These are phyloP conservation scores for Penstemon eatonii DNA, from an alignment of 257 asterid genomes.

Conservation along the genomic window DNA sequence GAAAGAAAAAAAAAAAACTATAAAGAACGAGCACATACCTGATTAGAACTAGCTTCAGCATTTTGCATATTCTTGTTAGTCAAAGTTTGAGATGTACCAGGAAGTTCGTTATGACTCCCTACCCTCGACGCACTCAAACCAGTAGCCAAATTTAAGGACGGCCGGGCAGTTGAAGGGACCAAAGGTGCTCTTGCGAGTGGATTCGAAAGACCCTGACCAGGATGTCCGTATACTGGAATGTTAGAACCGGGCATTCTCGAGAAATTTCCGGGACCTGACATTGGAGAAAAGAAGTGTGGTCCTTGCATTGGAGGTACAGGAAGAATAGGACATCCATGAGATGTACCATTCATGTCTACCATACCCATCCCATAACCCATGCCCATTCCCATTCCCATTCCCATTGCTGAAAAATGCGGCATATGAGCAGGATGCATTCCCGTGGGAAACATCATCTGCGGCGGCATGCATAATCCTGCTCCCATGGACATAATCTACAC, in stretches of 20 bases:
- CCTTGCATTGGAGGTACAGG: slow-evolving; percentile 58
- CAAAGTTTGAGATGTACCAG: slow-evolving; percentile 37
- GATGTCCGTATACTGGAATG: slow-evolving; percentile 52
- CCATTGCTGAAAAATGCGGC: slow-evolving; percentile 67
- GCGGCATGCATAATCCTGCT: slow-evolving; percentile 89
- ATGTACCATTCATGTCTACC: slow-evolving; percentile 65
- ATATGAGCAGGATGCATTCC: slow-evolving; percentile 74
- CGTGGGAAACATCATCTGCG: slow-evolving; percentile 73
- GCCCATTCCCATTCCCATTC: slow-evolving; percentile 56
- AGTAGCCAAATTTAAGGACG: slow-evolving; percentile 38
- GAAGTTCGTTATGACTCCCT: slow-evolving; percentile 37
- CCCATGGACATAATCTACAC: slow-evolving; percentile 95
- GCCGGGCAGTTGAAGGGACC: slow-evolving; percentile 44
- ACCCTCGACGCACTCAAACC: slow-evolving; percentile 34
- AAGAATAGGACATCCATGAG: slow-evolving; percentile 54
- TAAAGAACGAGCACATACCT: slow-evolving; percentile 48
- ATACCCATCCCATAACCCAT: slow-evolving; percentile 72
- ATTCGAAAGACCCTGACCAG: slow-evolving; percentile 54
- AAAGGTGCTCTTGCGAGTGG: slow-evolving; percentile 47
- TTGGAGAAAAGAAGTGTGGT: slow-evolving; percentile 47
- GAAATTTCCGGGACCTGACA: slow-evolving; percentile 45
- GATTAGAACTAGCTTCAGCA: slow-evolving; percentile 48
- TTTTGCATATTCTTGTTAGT: slow-evolving; percentile 34
- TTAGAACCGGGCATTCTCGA: slow-evolving; percentile 54
- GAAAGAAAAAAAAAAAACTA: neutral